Percentiles rank a stretch among this genome's conserved stretches.
Evolutionary conservation across 148 eudicot species (phyloP).

Genomic region (Agrostemma githago): DNA sequence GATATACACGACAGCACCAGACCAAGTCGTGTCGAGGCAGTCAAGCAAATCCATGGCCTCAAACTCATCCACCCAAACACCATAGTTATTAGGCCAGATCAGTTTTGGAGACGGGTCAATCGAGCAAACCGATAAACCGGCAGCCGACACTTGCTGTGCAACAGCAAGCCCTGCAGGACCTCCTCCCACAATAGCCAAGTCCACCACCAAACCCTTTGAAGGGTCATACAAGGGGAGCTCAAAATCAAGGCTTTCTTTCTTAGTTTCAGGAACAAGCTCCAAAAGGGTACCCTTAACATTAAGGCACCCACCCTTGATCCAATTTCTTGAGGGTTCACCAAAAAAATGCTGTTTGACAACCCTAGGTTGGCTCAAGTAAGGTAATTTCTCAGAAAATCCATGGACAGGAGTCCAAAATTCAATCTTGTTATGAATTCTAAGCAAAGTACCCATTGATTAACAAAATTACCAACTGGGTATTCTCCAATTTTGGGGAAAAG

Average conservation of each 20-base stretch:
- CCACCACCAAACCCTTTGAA: conserved; percentile 63
- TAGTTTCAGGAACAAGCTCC: conserved; percentile 84
- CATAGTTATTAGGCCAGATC: conserved; percentile 98
- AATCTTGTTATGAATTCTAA: conserved; percentile 68
- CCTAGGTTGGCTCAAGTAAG: conserved; percentile 36
- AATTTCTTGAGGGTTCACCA: conserved; percentile 34
- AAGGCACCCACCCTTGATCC: conserved; percentile 29
- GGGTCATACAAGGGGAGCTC: conserved; percentile 87
- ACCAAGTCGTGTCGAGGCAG: conserved; percentile 95
- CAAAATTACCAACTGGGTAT: conserved; percentile 30
- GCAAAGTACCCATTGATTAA: conserved; percentile 63
- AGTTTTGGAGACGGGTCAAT: conserved; percentile 88
- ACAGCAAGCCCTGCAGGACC: conserved; percentile 98
- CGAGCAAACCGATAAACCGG: conserved; percentile 88
- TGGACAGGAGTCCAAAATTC: conserved; percentile 58
- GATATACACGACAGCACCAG: conserved; percentile 79
- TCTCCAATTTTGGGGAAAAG: conserved; percentile 25
- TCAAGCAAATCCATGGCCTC: conserved; percentile 98
- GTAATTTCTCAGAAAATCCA: conserved; percentile 53
- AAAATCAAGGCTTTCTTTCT: conserved; percentile 88
- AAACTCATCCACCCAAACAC: conserved; percentile 99
- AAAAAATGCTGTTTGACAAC: conserved; percentile 24
- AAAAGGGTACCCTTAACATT: conserved; percentile 62
- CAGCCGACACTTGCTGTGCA: conserved; percentile 88
- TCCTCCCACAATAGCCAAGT: conserved; percentile 90